Base-by-base conservation (phyloP, 148 eudicot species). In the Cornus kousa region DNA sequence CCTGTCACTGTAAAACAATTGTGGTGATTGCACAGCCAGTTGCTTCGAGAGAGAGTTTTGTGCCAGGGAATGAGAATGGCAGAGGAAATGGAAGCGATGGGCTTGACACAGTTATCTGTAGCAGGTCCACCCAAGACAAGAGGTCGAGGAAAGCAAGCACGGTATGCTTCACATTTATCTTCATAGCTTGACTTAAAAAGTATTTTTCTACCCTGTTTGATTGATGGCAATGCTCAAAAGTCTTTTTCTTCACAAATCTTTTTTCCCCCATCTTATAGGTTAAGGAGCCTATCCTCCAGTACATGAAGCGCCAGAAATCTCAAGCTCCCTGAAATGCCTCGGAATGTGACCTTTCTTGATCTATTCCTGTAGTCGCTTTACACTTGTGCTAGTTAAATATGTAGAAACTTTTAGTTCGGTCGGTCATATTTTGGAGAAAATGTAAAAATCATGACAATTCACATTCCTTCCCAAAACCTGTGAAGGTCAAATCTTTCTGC, bases 231-330 rank as follows among this genome's bases (percentile, higher is more conserved):
- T 43, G 48, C 24, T 12, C 57, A 67, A 62, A 16, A 69, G 28
- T 1, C 28, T 28, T 28, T 28, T 28, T 28, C 28, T 28, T 28
- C 28, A 28, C 28, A 4, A 50, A 35, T 33, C 35, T 50, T 71
- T 23, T 73, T 68, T 22, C 73, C 22, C 0, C 17, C 59, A 1
- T 53, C 74, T 74, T 69, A 68, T 78, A 93, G 97, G 97, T 93
- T 17, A 91, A 86, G 81, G 98, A 93, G 83, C 98, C 98, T 1
- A 95, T 95, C 74, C 82, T 90, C 70, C 96, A 95, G 77, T 83
- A 80, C 81, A 3, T 59, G 19, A 95, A 91, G 89, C 97, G 97
- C 83, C 98, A 86, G 91, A 93, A 82, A 86, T 79, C 93, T 72
- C 89, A 87, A 87, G 84, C 83, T 70, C 74, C 67, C 72, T 89